A percentile compares a stretch with the other conserved stretches of the same genome.
phyloP scores from a whole-genome alignment of 768 basidiomycete species.

The Leccinum disarticulatum region DNA sequence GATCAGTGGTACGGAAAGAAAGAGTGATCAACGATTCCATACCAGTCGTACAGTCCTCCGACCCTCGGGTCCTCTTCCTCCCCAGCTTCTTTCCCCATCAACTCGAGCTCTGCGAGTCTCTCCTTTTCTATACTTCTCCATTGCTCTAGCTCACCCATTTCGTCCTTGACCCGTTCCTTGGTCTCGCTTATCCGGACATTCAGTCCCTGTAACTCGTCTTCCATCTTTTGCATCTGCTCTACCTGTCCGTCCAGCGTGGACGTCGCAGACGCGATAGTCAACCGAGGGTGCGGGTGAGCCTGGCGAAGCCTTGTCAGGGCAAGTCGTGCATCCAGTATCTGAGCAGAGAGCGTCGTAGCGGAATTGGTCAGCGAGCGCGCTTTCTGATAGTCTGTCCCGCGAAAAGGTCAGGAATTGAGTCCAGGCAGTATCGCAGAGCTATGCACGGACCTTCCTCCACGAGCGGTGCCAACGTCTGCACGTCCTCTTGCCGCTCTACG shows the following conservation, averaged over 20 bases:
- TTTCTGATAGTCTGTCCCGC: constrained; percentile 54
- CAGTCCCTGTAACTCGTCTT: constrained; percentile 58
- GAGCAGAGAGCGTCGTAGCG: constrained; percentile 61
- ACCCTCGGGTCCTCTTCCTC: constrained; percentile 66
- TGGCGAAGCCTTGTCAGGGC: constrained; percentile 79
- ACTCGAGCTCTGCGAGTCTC: constrained; percentile 53
- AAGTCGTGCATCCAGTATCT: constrained; percentile 82
- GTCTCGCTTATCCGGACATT: constrained; percentile 51
- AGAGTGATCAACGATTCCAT: constrained; percentile 20
- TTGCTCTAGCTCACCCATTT: constrained; percentile 54
- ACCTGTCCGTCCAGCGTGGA: constrained; percentile 74
- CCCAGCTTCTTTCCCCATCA: constrained; percentile 46
- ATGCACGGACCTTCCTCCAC: constrained; percentile 62
- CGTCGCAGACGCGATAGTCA: constrained; percentile 75
- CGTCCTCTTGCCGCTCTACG: constrained; percentile 59
- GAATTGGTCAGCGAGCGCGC: constrained; percentile 52
- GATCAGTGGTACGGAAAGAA: constrained; percentile 1
- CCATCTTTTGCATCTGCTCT: constrained; percentile 74
- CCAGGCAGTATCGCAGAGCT: too few relatives aligned
- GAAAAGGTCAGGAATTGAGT: neutral
- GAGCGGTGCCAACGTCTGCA: constrained; percentile 59
- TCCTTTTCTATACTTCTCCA: constrained; percentile 68
- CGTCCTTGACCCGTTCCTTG: constrained; percentile 62
- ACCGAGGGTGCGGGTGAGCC: constrained; percentile 73
- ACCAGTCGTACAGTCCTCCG: constrained; percentile 72